A percentile compares a stretch with the other conserved stretches of the same genome.
Conservation (phyloP, 73 alveolate genomes). For the Durusdinium trenchii region DNA sequence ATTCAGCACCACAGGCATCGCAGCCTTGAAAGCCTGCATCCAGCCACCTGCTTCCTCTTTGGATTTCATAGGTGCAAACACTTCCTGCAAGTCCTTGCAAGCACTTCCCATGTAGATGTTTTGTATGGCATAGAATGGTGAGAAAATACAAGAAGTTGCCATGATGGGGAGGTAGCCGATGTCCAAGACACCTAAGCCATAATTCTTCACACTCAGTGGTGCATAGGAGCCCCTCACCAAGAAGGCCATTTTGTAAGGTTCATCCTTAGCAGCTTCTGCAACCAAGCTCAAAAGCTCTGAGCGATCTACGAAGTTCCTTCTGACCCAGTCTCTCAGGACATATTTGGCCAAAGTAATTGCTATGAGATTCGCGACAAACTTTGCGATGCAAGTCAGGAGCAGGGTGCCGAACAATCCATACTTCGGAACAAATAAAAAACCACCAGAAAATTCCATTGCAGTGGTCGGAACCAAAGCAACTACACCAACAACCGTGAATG, state of each 20-base stretch:
- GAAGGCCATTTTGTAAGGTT: conserved; percentile 92
- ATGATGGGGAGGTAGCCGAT: conserved; percentile 82
- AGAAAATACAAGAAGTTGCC: conserved; percentile 55
- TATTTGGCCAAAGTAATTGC: conserved; percentile 64
- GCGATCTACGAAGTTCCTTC: conserved; percentile 51
- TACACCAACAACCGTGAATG: conserved; percentile 78
- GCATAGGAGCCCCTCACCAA: conserved; percentile 78
- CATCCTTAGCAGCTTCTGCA: conserved; percentile 78
- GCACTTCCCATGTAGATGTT: conserved; percentile 91
- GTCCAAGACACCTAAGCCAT: conserved; percentile 84
- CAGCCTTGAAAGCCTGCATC: conserved; percentile 47
- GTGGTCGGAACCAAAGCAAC: conserved; percentile 72
- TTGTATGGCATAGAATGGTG: conserved; percentile 84
- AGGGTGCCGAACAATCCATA: conserved; percentile 51
- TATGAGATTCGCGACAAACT: conserved; percentile 70
- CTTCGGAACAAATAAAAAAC: conserved; percentile 43
- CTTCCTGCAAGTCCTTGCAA: conserved; percentile 71
- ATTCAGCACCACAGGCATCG: conserved; percentile 67
- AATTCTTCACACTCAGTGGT: conserved; percentile 61
- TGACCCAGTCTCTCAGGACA: conserved; percentile 78
- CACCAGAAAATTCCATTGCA: conserved; percentile 88
- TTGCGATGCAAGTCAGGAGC: conserved; percentile 75
- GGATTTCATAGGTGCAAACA: conserved; percentile 50
- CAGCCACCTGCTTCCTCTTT: neutral
- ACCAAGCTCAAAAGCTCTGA: conserved; percentile 52